Percentiles rank a stretch among this genome's conserved stretches.
phyloP scores from a whole-genome alignment of 2,329 filamentous ascomycete species.

The Aspergillus oerlinghausenensis region DNA sequence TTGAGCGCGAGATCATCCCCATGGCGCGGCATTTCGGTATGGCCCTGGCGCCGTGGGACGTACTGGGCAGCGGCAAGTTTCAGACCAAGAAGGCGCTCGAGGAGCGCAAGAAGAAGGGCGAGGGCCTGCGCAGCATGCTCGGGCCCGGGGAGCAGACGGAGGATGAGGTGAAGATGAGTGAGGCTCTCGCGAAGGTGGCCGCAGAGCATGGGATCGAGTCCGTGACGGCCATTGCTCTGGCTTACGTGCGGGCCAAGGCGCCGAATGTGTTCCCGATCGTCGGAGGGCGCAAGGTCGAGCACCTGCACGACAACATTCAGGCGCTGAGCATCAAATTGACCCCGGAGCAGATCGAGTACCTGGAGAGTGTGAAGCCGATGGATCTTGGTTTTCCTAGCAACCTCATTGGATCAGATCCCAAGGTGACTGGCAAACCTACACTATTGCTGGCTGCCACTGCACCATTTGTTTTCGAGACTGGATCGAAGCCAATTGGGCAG shows the following conservation, averaged over 20 bases:
- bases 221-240: constrained; percentile 62
- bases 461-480: constrained; percentile 17
- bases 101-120: constrained; percentile 39
- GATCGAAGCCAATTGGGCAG: constrained; percentile 15
- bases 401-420: constrained; percentile 45
- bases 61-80: constrained; percentile 51
- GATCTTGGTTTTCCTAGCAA: constrained; percentile 63
- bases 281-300: constrained; percentile 64
- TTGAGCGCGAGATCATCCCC: constrained; percentile 41
- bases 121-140: constrained; percentile 33
- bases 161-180: constrained; percentile 49
- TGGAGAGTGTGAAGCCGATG: constrained; percentile 60
- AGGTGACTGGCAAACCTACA: constrained; percentile 11
- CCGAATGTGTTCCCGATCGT: constrained; percentile 70
- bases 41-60: constrained; percentile 57
- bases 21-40: constrained; percentile 40
- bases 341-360: constrained; percentile 59
- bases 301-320: constrained; percentile 66
- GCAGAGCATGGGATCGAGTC: constrained; percentile 49
- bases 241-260: constrained; percentile 69
- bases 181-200: constrained; percentile 57
- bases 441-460: constrained; percentile 9
- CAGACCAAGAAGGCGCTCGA: constrained; percentile 46
- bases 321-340: constrained; percentile 43
- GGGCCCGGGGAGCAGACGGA: constrained; percentile 38